Evolutionary conservation across 208 protist species (phyloP), one percentile per base, ranked within the genome.

Genomic region (Leishmania aethiopica): DNA sequence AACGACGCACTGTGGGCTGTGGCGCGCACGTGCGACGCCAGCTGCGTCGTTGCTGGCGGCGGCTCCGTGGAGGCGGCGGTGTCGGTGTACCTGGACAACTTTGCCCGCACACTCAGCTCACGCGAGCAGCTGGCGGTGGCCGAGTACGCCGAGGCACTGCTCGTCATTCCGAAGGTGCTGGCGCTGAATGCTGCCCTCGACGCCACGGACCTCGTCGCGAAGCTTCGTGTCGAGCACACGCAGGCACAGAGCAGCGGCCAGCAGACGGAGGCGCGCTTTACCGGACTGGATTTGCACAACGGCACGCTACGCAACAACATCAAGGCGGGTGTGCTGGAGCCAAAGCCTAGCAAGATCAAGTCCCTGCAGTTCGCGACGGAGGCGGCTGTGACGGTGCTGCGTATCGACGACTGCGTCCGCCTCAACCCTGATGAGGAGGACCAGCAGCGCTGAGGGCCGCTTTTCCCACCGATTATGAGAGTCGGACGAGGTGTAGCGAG

Each of bases 341-440:
- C 99, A n/a, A 94, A 95, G 62, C 95, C 99, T 75, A 97, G 91
- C 80, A 99, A 99, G 89, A 88, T 99, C 45, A 99, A 99, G 92
- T 98, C 94, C 67, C 94, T 99, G 62, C 95, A 99, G 90, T 99
- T 99, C 86, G 99, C 99, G 70, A 99, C 99, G 17, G 99, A 99
- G 96, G 99, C 99, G 2, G 99, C 99, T 71, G 99, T 99, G 84
- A 99, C 99, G 22, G 99, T 99, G 80, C 92, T 99, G 28, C 96
- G 99, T 83, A 99, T 99, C 75, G 99, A 99, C 91, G 99, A 99
- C 88, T 94, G 98, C 79, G 99, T 99, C 82, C 99, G 98, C 77
- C 91, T 99, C 28, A 97, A 98, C 84, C 96, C 98, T 1, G 92
- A 96, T 49, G 93, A 97, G 80, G 93, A 96, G 62, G 79, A 90